Percentiles rank a stretch among this genome's conserved stretches.
Conservation (phyloP, 2,329 filamentous ascomycete species). For the Colletotrichum sansevieriae region DNA sequence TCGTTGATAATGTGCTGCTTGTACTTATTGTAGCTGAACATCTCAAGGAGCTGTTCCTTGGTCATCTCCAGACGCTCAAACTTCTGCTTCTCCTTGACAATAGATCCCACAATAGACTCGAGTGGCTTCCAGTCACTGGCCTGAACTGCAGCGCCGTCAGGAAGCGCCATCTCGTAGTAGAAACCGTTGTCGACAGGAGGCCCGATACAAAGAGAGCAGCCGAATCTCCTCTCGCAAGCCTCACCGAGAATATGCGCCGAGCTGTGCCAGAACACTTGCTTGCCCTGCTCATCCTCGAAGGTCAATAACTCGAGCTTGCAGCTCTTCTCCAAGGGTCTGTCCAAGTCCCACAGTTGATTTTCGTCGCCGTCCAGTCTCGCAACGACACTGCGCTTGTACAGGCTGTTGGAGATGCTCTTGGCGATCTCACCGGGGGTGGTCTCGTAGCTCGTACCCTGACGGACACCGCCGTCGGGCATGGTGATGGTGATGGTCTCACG, state of each 20-base stretch:
- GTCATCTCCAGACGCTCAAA: conserved; percentile 91
- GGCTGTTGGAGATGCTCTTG: conserved; percentile 85
- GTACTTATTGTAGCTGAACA: conserved; percentile 97
- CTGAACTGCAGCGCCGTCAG: conserved; percentile 77
- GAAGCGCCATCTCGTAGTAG: conserved; percentile 83
- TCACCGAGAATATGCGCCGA: conserved; percentile 94
- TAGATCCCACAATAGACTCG: conserved; percentile 82
- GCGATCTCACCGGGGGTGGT: conserved; percentile 87
- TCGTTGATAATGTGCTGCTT: conserved; percentile 98
- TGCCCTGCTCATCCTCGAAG: conserved; percentile 82
- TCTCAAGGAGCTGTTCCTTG: conserved; percentile 88
- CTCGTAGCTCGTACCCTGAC: conserved; percentile 87
- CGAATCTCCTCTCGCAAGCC: conserved; percentile 89
- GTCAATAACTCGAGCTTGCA: conserved; percentile 87
- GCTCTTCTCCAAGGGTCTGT: conserved; percentile 88
- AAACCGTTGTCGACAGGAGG: conserved; percentile 93
- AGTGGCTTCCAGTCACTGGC: conserved; percentile 86
- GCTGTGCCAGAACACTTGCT: conserved; percentile 98
- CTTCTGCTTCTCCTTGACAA: conserved; percentile 96
- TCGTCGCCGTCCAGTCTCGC: conserved; percentile 81
- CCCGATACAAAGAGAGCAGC: conserved; percentile 92
- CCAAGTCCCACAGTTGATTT: conserved; percentile 88
- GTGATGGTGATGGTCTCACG: conserved; percentile 81
- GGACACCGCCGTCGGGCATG: conserved; percentile 77
- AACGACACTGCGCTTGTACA: conserved; percentile 88